phyloP scores from a whole-genome alignment of 441 rosid genomes.

The Theobroma grandiflorum region DNA sequence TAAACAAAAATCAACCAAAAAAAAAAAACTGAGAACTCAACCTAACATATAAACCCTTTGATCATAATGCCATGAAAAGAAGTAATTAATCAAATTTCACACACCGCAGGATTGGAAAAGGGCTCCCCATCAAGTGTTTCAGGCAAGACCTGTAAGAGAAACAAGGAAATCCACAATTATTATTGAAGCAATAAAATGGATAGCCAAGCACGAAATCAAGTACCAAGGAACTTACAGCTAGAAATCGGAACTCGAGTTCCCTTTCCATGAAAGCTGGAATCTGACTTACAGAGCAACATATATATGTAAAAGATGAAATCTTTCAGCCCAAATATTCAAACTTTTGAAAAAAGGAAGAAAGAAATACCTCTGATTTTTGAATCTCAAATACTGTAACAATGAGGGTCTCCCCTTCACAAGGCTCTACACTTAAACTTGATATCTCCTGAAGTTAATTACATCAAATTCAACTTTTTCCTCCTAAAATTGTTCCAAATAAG shows the following conservation, averaged over 20 bases:
- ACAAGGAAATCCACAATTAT: neutral
- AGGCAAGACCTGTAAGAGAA: constrained; percentile 62
- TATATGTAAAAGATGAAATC: neutral
- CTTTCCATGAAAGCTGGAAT: constrained; percentile 87
- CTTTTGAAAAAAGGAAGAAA: neutral
- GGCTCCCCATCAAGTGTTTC: constrained; percentile 77
- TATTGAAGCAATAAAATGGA: neutral
- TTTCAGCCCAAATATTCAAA: neutral
- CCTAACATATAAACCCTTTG: neutral
- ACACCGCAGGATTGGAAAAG: constrained; percentile 61
- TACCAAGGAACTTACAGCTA: constrained; percentile 71
- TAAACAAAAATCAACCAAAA: neutral
- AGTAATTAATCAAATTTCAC: constrained; percentile 28
- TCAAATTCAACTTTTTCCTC: neutral
- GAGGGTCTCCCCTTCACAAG: constrained; percentile 75
- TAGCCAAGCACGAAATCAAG: neutral
- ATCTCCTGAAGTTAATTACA: constrained; percentile 64
- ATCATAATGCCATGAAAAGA: neutral
- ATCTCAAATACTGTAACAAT: constrained; percentile 89
- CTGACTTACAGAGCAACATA: constrained; percentile 46
- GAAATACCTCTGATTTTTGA: constrained; percentile 65
- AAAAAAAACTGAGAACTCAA: neutral
- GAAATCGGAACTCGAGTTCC: constrained; percentile 89
- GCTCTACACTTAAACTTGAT: constrained; percentile 91
- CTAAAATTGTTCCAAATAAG: neutral